phyloP scores from a whole-genome alignment of 768 basidiomycete genomes.

The Calocera cornea region DNA sequence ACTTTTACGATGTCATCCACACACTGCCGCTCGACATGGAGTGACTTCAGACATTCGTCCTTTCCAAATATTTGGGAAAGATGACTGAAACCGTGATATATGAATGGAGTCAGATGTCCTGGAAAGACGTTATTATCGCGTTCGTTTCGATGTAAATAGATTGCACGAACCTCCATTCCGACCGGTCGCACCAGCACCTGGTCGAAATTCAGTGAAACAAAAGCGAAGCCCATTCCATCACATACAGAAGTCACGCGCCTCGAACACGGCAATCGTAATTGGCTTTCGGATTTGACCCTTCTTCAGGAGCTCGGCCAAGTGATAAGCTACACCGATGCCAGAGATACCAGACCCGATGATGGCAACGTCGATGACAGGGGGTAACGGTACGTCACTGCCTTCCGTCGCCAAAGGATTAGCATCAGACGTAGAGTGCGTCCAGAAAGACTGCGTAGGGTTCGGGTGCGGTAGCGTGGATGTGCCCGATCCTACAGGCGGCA shows the following conservation, averaged over 20 bases:
- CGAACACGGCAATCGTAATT: constrained; percentile 52
- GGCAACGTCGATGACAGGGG: constrained; percentile 50
- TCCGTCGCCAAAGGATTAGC: constrained; percentile 54
- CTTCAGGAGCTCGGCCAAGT: constrained; percentile 43
- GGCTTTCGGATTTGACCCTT: constrained; percentile 19
- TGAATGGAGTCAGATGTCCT: constrained; percentile 49
- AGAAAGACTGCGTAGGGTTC: constrained; percentile 60
- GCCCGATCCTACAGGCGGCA: background rate
- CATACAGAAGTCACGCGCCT: constrained; percentile 79
- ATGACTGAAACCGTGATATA: constrained; percentile 35
- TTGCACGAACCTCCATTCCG: constrained; percentile 6
- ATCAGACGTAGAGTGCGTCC: constrained; percentile 43
- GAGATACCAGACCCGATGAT: constrained; percentile 74
- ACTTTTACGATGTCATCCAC: constrained; percentile 35
- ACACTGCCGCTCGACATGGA: constrained; percentile 47
- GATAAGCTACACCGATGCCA: constrained; percentile 60
- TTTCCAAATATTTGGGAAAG: constrained; percentile 32
- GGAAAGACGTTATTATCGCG: constrained; percentile 25
- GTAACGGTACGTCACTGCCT: constrained; percentile 51
- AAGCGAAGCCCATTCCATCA: no score
- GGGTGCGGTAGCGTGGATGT: constrained; percentile 36
- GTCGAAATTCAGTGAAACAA: constrained; percentile 6
- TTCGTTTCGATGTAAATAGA: background rate
- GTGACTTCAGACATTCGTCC: constrained; percentile 41
- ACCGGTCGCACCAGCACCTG: constrained; percentile 72